Evolutionary conservation across 2,329 filamentous ascomycete species (phyloP), one percentile per base, ranked within the genome.

Genomic region (Nemania sp.): DNA sequence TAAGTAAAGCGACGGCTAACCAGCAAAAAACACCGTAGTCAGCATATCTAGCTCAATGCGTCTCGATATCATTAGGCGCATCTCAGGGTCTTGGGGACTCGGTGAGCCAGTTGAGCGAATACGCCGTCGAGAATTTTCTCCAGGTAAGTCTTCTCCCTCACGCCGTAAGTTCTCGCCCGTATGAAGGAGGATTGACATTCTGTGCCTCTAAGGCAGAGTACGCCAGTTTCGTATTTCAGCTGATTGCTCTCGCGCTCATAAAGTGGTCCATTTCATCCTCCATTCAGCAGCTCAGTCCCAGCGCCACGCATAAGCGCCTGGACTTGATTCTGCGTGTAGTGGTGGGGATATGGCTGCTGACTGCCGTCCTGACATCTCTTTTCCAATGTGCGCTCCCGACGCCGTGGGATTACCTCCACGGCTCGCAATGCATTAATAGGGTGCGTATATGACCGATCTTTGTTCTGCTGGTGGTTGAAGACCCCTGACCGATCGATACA

Each of bases 331-430:
- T 68, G 35, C 59, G 60, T 21, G 42, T 65, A 13, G 17, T 63
- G 1, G 56, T 66, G 18, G 66, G 56, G 10, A 5, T 67, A 3
- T 69, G 67, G 67, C 20, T 63, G 2, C 7, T 65, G 5, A 57
- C 63, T 9, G 54, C 63, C 0, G 47, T 65, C 11, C 43, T 68
- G 15, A 56, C 43, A 12, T 59, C 55, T 2, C 53, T 70, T 5
- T 70, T 70, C 34, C 65, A 68, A 54, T 69, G 68, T 32, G 57
- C 54, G 2, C 18, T 66, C 17, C 68, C 67, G 2, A 54, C 54
- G 10, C 67, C 68, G 5, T 70, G 68, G 68, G 59, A 70, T n/a
- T 68, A 63, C 54, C 5, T 68, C 18, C 34, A 67, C 51, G 49
- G 57, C 11, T 25, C 49, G 15, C 55, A 17, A 12, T 69, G 67